These are phyloP conservation scores for Fusarium begoniae DNA, from an alignment of 2,329 filamentous ascomycete species.

Conservation along the genomic window DNA sequence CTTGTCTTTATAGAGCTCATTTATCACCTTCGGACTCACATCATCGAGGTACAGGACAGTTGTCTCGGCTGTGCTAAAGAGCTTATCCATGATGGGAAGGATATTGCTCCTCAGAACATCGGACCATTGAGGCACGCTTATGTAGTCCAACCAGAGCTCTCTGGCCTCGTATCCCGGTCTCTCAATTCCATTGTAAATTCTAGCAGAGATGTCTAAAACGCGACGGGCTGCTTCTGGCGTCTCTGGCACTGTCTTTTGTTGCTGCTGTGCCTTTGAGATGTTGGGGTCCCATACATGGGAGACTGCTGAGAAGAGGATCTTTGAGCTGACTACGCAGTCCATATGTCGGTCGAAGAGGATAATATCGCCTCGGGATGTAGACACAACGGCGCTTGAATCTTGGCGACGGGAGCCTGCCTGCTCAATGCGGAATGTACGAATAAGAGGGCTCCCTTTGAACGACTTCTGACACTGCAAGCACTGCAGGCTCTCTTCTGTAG, in stretches of 20 bases:
- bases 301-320: background rate
- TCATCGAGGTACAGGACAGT: background rate
- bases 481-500: background rate
- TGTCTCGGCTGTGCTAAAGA: background rate
- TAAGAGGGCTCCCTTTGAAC: background rate
- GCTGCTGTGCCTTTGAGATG: background rate
- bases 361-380: background rate
- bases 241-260: background rate
- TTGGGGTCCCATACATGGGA: background rate
- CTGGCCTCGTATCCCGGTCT: background rate
- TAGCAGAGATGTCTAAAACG: background rate
- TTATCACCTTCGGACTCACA: background rate
- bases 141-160: background rate
- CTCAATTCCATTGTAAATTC: background rate
- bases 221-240: background rate
- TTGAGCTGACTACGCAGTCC: background rate
- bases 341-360: background rate
- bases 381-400: background rate
- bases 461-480: background rate
- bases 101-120: background rate
- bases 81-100: background rate
- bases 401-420: background rate
- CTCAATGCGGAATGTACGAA: background rate
- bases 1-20: background rate
- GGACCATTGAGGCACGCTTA: background rate